phyloP scores from a whole-genome alignment of 345 rosid genomes.

The Citrus inodora region DNA sequence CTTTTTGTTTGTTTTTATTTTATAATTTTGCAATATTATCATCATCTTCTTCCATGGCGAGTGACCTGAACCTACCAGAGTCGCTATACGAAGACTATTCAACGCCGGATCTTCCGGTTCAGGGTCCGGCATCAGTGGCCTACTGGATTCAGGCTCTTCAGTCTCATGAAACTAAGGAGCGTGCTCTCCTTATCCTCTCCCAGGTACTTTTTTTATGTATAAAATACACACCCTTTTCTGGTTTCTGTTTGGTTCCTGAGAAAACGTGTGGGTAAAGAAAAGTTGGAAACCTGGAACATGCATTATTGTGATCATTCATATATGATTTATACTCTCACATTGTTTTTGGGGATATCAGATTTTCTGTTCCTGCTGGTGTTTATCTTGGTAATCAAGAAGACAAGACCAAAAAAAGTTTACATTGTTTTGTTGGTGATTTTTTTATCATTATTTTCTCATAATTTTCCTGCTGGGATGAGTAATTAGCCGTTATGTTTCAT shows the following conservation, averaged over 20 bases:
- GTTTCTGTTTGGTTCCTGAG: neutral
- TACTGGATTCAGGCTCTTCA: conserved; percentile 30
- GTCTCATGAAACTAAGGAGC: conserved; percentile 8
- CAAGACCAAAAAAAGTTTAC: neutral
- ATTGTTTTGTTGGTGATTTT: neutral
- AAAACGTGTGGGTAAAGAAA: neutral
- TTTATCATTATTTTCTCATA: neutral
- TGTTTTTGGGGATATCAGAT: neutral
- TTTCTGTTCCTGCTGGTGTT: neutral
- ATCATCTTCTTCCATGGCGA: neutral
- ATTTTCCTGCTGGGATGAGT: neutral
- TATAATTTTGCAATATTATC: no score
- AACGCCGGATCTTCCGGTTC: neutral
- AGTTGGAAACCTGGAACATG: neutral
- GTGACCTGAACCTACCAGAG: neutral
- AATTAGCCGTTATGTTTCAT: neutral
- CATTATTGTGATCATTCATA: neutral
- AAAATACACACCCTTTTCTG: neutral
- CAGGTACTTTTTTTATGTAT: conserved; percentile 3
- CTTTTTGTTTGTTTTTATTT: neutral
- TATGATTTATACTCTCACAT: no score
- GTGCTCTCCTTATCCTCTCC: conserved; percentile 27
- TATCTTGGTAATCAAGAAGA: neutral
- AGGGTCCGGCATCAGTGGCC: neutral
- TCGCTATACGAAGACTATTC: neutral